Percentiles rank a stretch among this genome's conserved stretches.
phyloP scores from a whole-genome alignment of 2,329 filamentous ascomycete genomes.

The Aureobasidium vineae region DNA sequence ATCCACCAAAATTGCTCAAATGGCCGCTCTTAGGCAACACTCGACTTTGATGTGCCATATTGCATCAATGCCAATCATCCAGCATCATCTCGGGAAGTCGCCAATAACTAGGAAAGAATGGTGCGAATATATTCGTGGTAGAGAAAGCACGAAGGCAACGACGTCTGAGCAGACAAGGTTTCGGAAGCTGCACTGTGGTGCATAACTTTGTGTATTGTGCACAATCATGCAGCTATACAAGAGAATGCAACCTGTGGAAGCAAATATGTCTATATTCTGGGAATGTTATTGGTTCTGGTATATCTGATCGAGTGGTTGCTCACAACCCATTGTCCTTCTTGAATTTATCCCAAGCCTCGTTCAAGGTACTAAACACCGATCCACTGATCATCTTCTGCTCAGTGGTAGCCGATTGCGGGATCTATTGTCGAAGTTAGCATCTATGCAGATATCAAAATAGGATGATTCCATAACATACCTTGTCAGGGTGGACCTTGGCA shows the following conservation, averaged over 20 bases:
- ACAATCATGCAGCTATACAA: neutral
- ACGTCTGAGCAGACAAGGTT: neutral
- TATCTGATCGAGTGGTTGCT: neutral
- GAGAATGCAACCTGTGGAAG: neutral
- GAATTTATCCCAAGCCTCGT: constrained; percentile 69
- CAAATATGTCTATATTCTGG: no score
- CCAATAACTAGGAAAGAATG: no score
- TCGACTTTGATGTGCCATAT: no score
- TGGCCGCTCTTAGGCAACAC: neutral
- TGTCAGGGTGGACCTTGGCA: constrained; percentile 96
- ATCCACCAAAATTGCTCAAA: neutral
- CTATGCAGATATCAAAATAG: neutral
- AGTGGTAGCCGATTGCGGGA: constrained; percentile 62
- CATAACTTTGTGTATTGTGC: neutral
- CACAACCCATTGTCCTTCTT: constrained; percentile 55
- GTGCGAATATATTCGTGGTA: neutral
- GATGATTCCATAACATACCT: constrained; percentile 61
- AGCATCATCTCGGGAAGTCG: no score
- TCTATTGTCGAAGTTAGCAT: constrained; percentile 44
- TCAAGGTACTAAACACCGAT: constrained; percentile 62
- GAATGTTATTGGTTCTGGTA: neutral
- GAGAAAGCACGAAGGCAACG: neutral
- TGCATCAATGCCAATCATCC: no score
- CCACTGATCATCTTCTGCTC: constrained; percentile 67
- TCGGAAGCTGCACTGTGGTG: neutral